Base-by-base conservation (phyloP, 208 protist species). In the Trypanosoma mega region DNA sequence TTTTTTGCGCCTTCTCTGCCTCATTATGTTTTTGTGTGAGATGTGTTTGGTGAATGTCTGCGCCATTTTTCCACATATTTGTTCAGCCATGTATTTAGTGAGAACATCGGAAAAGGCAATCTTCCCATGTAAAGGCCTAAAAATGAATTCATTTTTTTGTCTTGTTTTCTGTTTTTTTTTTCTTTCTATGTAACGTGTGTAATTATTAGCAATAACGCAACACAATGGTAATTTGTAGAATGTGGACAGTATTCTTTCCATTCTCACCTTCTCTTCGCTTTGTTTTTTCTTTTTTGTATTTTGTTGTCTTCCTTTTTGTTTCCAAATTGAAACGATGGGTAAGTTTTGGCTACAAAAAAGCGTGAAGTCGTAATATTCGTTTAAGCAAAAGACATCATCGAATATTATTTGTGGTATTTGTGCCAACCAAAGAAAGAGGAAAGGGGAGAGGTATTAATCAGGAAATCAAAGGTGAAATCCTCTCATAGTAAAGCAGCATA, bases 1-100 rank as follows among this genome's bases (percentile, higher is more conserved):
- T 21, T 52, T 54, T 41, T 55, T 54, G 33, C 69, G 0, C 9
- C 27, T 34, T 51, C 20, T 18, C 2, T 37, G 34, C 26, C 55
- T 41, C 29, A 34, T 43, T 52, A 30, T 72, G 52, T 62, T 65
- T 66, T 30, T 21, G 16, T 66, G 43, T 41, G 4, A 3, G 37
- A n/a, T n/a, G n/a, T n/a, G n/a, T n/a, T n/a, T n/a, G n/a, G n/a
- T n/a, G n/a, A n/a, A n/a, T n/a, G n/a, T n/a, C n/a, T n/a, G n/a
- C n/a, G n/a, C n/a, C n/a, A n/a, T n/a, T n/a, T n/a, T n/a, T n/a
- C n/a, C n/a, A n/a, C n/a, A n/a, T n/a, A n/a, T n/a, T n/a, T n/a
- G n/a, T n/a, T n/a, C n/a, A n/a, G n/a, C n/a, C 12, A 39, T 39
- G 34, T 39, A 39, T 39, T 39, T 39, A 39, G 6, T 39, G 34